Conservation (phyloP, 75 land plant species). For the Azolla pinnata region DNA sequence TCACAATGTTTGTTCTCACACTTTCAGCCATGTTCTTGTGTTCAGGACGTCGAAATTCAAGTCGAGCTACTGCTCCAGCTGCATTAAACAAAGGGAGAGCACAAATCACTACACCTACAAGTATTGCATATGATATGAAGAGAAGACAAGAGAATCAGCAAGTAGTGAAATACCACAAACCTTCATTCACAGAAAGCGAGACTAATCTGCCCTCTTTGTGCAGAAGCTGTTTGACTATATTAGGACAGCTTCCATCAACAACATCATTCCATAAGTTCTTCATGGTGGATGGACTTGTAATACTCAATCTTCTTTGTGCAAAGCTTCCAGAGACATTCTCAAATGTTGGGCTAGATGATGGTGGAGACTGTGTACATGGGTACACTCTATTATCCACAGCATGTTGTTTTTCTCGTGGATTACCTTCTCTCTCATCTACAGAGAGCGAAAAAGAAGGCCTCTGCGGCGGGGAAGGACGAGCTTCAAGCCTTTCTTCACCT, state of each 20-base stretch:
- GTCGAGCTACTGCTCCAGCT: slow-evolving; percentile 10
- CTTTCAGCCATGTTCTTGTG: slow-evolving; percentile 15
- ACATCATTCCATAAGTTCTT: slow-evolving; percentile 64
- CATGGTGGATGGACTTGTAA: slow-evolving; percentile 19
- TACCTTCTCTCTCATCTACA: too few relatives aligned
- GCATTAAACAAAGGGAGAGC: too few relatives aligned
- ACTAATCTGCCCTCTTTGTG: slow-evolving; percentile 49
- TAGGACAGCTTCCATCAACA: slow-evolving; percentile 31
- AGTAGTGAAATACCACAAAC: too few relatives aligned
- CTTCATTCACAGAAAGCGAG: slow-evolving; percentile 40
- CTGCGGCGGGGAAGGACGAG: neutral
- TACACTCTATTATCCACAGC: neutral
- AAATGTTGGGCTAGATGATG: neutral
- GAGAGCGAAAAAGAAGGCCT: neutral
- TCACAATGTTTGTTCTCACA: slow-evolving; percentile 12
- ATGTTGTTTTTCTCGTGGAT: too few relatives aligned
- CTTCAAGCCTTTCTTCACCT: neutral
- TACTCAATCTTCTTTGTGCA: neutral
- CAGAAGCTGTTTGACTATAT: slow-evolving; percentile 43
- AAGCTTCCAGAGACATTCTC: slow-evolving; percentile 2
- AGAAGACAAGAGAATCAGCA: too few relatives aligned
- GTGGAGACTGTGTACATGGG: neutral
- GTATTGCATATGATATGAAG: too few relatives aligned
- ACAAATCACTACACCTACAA: too few relatives aligned
- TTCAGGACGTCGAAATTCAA: slow-evolving; percentile 15